A percentile compares a stretch with the other conserved stretches of the same genome.
Evolutionary conservation across 2,329 filamentous ascomycete genomes (phyloP).

Genomic region (Biscogniauxia mediterranea): DNA sequence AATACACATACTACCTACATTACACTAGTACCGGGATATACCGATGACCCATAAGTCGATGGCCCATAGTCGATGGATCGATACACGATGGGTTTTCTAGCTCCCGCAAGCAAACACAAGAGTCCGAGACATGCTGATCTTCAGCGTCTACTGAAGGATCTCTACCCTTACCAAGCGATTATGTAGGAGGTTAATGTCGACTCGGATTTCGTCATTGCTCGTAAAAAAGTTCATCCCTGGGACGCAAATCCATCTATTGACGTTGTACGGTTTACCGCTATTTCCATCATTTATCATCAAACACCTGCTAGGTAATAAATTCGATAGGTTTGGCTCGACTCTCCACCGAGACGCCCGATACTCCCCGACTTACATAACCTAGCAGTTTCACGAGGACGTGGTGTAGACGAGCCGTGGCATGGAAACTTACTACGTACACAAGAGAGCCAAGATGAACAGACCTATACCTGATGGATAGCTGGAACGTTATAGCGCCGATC

Average conservation of each 20-base stretch:
- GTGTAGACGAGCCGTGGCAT: not conserved
- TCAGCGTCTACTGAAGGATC: conserved; percentile 1
- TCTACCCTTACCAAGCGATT: not conserved
- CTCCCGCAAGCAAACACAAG: conserved; percentile 20
- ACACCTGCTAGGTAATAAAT: not conserved
- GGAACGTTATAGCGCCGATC: not conserved
- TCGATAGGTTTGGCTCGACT: not conserved
- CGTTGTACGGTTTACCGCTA: not conserved
- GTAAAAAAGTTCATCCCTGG: not conserved
- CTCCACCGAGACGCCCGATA: not conserved
- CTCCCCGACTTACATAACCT: not conserved
- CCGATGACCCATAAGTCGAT: conserved; percentile 19
- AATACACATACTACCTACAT: too few species aligned
- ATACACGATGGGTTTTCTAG: not conserved
- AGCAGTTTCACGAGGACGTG: not conserved
- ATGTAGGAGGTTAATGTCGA: not conserved
- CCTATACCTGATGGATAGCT: not conserved
- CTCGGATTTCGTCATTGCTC: not conserved
- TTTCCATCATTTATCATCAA: not conserved
- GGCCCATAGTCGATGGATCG: conserved; percentile 15
- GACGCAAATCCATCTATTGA: not conserved
- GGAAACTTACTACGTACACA: not conserved
- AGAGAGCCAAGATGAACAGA: not conserved
- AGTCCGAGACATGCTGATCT: conserved; percentile 21
- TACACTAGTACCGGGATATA: conserved; percentile 15